A percentile compares a stretch with the other conserved stretches of the same genome.
Conservation (phyloP, 805 yeast genomes). For the Schizosaccharomyces cryophilus region DNA sequence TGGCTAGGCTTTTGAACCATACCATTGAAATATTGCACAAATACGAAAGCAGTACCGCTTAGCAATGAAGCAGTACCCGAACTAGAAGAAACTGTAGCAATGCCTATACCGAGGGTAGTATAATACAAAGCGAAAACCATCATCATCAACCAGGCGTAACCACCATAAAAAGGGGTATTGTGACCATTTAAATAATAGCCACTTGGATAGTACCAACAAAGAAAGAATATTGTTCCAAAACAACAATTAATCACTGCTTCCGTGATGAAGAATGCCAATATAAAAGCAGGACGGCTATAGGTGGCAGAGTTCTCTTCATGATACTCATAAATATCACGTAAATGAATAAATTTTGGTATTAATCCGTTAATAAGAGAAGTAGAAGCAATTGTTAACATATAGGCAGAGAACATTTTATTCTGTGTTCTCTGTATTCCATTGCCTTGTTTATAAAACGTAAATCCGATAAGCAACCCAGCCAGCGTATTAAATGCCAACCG, state of each 20-base stretch:
- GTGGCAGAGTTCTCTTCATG: constrained; percentile 54
- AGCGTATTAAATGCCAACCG: constrained; percentile 27
- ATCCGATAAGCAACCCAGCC: constrained; percentile 38
- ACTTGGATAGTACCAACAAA: constrained; percentile 36
- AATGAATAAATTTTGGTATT: constrained; percentile 34
- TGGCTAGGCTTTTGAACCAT: not conserved
- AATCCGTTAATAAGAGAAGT: constrained; percentile 36
- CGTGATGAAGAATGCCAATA: constrained; percentile 34
- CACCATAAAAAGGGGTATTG: not conserved
- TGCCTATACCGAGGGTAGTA: not conserved
- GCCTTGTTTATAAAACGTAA: constrained; percentile 40
- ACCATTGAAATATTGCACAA: constrained; percentile 6
- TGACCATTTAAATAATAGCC: constrained; percentile 16
- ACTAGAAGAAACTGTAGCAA: constrained; percentile 17
- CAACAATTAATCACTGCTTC: constrained; percentile 42
- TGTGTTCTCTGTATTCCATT: constrained; percentile 44
- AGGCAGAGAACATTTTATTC: constrained; percentile 56
- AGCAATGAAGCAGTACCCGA: constrained; percentile 23
- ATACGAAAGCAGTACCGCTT: constrained; percentile 33
- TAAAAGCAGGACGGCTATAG: constrained; percentile 39
- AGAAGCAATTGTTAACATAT: constrained; percentile 38
- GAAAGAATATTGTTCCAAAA: constrained; percentile 32
- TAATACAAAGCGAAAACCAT: not conserved
- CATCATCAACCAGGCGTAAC: not conserved
- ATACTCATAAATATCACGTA: constrained; percentile 44